Percentiles rank a stretch among this genome's conserved stretches.
These are phyloP conservation scores for Miscanthus sacchariflorus DNA, from an alignment of 202 grass and related monocot species.

Conservation along the genomic window DNA sequence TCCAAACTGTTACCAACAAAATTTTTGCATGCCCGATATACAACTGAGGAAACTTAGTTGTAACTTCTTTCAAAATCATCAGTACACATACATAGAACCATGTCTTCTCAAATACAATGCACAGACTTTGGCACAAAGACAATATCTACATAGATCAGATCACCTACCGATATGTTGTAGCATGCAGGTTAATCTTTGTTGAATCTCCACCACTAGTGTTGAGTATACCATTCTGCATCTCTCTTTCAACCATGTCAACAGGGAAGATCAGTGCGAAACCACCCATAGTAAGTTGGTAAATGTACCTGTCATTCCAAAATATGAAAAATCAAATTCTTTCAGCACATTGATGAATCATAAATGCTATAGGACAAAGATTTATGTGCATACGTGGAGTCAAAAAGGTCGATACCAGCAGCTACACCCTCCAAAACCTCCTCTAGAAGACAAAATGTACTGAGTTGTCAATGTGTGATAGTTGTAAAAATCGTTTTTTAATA, in stretches of 20 bases:
- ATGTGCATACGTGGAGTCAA: conserved; percentile 81
- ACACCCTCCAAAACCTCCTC: conserved; percentile 98
- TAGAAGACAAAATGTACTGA: conserved; percentile 48
- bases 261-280: conserved; percentile 91
- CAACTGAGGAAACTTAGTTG: background rate
- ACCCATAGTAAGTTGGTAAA: conserved; percentile 94
- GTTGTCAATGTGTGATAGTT: conserved; percentile 16
- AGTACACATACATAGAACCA: conserved; percentile 18
- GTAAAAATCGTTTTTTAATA: background rate
- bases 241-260: conserved; percentile 64
- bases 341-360: conserved; percentile 11
- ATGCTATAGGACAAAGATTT: conserved; percentile 19
- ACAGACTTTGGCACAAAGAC: background rate
- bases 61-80: background rate
- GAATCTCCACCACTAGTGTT: conserved; percentile 54
- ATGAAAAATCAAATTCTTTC: conserved; percentile 6
- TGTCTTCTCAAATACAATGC: conserved; percentile 10
- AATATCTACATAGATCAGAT: conserved; percentile 6
- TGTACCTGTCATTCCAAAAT: conserved; percentile 65
- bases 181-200: conserved; percentile 88
- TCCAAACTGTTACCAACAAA: background rate
- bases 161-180: conserved; percentile 70
- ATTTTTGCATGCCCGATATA: background rate
- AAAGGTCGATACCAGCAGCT: conserved; percentile 87
- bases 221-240: conserved; percentile 39